Base-by-base conservation (phyloP, 192 early-diverging fungal species). In the Linnemannia elongata region DNA sequence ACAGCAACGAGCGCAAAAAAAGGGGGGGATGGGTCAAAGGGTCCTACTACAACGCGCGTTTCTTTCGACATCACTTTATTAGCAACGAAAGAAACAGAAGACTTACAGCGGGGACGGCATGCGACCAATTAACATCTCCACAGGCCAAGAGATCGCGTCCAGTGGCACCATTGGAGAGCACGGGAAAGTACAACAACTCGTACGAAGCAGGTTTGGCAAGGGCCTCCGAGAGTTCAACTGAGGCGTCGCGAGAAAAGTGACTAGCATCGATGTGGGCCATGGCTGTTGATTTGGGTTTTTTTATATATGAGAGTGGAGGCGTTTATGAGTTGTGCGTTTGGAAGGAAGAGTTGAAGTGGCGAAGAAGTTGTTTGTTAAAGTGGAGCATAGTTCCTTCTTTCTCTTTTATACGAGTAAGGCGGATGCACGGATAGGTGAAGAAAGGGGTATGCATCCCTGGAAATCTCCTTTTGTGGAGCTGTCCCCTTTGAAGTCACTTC, bases 131-230 rank as follows among this genome's bases (percentile, higher is more conserved):
- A 3, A 69, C 75, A 9, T 38, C 52, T 30, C 75, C 81, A 52
- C 66, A 82, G 1, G 47, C 49, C 49, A 82, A 15, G 22, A 82
- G 70, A 7, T 77, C 81, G n/a, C 81, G 69, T 66, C 69, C 47
- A 27, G 54, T 66, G n/a, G 75, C 52, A 2, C 52, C 75, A 49
- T 24, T 33, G 2, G 69, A 75, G 30, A 66, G 42, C 3, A 77
- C 72, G 17, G 75, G 74, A 22, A 44, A 73, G 81, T 76, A 82
- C 15, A 72, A 0, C 13, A 77, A 3, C 54, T 73, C 72, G 75
- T 77, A 77, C 1, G 81, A 77, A 0, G 49, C 69, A 24, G 81
- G 81, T 15, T 72, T 75, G 22, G 33, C 35, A 3, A 82, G 33
- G 13, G 75, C 70, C 1, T 49, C 33, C 0, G 81, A 30, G 41